Evolutionary conservation across 495 filamentous ascomycete genomes (phyloP), one percentile per base, ranked within the genome.

Genomic region (Bathelium albidoporum): DNA sequence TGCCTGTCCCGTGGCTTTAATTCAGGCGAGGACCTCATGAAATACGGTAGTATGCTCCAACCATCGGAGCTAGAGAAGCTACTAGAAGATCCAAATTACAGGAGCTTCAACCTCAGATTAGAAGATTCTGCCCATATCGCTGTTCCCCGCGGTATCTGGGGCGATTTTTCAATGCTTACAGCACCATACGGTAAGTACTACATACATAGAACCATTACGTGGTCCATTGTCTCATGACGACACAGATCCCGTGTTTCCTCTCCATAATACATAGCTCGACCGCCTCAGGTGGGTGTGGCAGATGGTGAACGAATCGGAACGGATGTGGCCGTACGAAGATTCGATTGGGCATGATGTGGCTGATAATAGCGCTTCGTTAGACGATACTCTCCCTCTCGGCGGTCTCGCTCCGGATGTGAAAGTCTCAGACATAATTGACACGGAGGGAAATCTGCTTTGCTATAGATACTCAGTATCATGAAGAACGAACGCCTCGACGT

Each of bases 1-100:
- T 71, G 69, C 49, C 43, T 71, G n/a, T 69, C 67, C 3, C 18
- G 63, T 10, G 63, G 63, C 1, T 65, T 65, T 32, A 44, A 60
- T 4, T 32, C 55, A 18, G 44, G 20, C 11, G 63, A 61, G 1
- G 59, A 59, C 18, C 43, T n/a, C 5, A 3, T 11, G 3, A 58
- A 61, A 39, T 26, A 65, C 41, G 63, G 63, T 9, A 59, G 52
- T 26, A 41, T 55, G 18, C 28, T 65, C n/a, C 60, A 49, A 29
- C 63, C 59, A 12, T 59, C 59, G 59, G 60, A 59, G 39, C 60
- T 65, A 10, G 43, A 65, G 36, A 41, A 61, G 26, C 43, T 65
- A 5, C 26, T 65, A 18, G 22, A 41, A 2, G 20, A 58, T 4
- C 29, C 14, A 26, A 39, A 58, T 12, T 65, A 65, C 26, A 55